Evolutionary conservation across 768 basidiomycete species (phyloP).

Genomic region (Boletellus emodensis): DNA sequence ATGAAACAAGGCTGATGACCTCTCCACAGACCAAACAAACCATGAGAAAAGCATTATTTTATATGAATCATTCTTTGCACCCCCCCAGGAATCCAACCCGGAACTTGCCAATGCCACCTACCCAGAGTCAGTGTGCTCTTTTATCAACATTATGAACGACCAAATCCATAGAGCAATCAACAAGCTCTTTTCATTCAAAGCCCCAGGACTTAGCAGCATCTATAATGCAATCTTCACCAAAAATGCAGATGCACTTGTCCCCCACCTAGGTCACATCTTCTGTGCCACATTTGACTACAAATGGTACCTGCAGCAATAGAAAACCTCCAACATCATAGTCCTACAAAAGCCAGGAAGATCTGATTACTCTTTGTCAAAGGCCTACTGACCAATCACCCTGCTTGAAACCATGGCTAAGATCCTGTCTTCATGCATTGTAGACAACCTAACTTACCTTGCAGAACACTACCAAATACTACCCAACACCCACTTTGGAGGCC

Average conservation of each 20-base stretch:
- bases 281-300: background rate
- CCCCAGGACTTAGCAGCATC: background rate
- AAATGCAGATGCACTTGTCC: background rate
- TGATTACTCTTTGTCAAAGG: constrained; percentile 23
- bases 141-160: constrained; percentile 6
- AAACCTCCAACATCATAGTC: constrained; percentile 25
- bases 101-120: too few relatives aligned
- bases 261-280: background rate
- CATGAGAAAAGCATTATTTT: too few relatives aligned
- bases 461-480: background rate
- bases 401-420: constrained; percentile 7
- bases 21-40: too few relatives aligned
- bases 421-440: background rate
- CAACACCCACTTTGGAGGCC: background rate
- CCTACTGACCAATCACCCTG: background rate
- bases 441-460: background rate
- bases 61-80: too few relatives aligned
- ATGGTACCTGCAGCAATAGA: background rate
- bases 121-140: background rate
- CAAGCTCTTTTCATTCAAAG: constrained; percentile 14
- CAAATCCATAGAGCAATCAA: constrained; percentile 6
- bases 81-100: too few relatives aligned
- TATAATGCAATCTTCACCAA: background rate
- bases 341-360: constrained; percentile 35
- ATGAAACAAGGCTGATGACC: too few relatives aligned